Conservation (phyloP, 2,329 filamentous ascomycete genomes). For the Penicillium sp. region DNA sequence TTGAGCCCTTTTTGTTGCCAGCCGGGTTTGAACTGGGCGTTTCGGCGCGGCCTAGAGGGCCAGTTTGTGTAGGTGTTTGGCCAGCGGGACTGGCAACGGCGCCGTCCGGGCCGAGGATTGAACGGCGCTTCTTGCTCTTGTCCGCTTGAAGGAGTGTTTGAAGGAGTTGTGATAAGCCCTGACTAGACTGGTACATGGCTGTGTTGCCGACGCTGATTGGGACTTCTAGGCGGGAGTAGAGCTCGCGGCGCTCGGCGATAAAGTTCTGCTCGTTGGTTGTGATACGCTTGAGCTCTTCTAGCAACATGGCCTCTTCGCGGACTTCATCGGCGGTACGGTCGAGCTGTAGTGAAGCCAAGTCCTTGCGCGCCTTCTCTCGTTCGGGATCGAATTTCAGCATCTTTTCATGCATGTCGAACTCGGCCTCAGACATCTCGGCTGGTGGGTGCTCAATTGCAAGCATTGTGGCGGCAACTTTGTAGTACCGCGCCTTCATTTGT, state of each 20-base stretch:
- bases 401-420: conserved; percentile 78
- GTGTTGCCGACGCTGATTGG: conserved; percentile 69
- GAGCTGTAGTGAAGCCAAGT: conserved; percentile 76
- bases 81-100: conserved; percentile 50
- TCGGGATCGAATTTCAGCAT: conserved; percentile 83
- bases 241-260: conserved; percentile 81
- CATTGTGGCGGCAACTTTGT: conserved; percentile 78
- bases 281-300: conserved; percentile 90
- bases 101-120: conserved; percentile 61
- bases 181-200: conserved; percentile 73
- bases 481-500: conserved; percentile 88
- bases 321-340: conserved; percentile 81
- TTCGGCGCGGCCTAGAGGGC: conserved; percentile 37
- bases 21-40: conserved; percentile 31
- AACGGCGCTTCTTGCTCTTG: conserved; percentile 84
- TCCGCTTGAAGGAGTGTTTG: conserved; percentile 79
- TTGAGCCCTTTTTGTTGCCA: conserved; percentile 37
- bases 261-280: conserved; percentile 80
- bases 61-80: conserved; percentile 49
- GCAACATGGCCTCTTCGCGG: conserved; percentile 82
- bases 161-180: conserved; percentile 74
- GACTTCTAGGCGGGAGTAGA: conserved; percentile 83
- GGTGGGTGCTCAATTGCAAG: conserved; percentile 77
- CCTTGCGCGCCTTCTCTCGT: conserved; percentile 77
- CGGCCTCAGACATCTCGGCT: conserved; percentile 80